Evolutionary conservation across 805 yeast genomes (phyloP).

Genomic region (Cyberlindnera veronae): DNA sequence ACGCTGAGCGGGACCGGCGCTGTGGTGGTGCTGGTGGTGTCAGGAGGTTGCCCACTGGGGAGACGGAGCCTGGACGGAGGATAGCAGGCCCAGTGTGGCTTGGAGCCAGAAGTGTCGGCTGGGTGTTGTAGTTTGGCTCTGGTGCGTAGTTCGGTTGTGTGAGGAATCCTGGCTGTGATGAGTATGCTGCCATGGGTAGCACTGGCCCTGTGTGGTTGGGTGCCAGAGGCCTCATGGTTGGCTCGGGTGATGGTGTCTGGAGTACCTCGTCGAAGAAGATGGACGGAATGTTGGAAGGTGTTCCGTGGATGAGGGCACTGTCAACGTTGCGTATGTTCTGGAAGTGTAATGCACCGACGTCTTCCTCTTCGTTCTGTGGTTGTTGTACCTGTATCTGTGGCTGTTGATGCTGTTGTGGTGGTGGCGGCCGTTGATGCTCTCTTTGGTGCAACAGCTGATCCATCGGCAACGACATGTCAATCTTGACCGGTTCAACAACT

Average conservation of each 20-base stretch:
- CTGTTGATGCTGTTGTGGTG: too few species aligned
- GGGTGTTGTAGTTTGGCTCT: too few species aligned
- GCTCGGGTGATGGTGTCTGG: conserved; percentile 26
- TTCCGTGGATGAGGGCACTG: conserved; percentile 70
- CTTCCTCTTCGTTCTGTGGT: conserved; percentile 66
- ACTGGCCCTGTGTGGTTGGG: conserved; percentile 30
- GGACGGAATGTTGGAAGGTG: conserved; percentile 51
- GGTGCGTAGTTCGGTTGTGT: too few species aligned
- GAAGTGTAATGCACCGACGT: conserved; percentile 68
- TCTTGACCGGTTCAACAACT: conserved; percentile 25
- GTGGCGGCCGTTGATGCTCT: too few species aligned
- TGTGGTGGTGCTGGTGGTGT: conserved; percentile 18
- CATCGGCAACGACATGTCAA: conserved; percentile 74
- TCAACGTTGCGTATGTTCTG: conserved; percentile 72
- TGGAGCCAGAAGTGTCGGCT: conserved; percentile 2
- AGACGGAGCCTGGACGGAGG: conserved; percentile 2
- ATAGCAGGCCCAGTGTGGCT: conserved; percentile 6
- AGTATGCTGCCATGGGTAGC: conserved; percentile 18
- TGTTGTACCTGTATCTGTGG: conserved; percentile 40
- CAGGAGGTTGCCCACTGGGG: conserved; percentile 21
- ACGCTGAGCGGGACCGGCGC: conserved; percentile 21
- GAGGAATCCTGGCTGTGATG: conserved; percentile 18
- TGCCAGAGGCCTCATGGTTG: conserved; percentile 21
- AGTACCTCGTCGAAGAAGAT: conserved; percentile 30
- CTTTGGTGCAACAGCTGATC: conserved; percentile 60